Conservation (phyloP, 1,284 basidiomycete species). For the Mycena citricolor region DNA sequence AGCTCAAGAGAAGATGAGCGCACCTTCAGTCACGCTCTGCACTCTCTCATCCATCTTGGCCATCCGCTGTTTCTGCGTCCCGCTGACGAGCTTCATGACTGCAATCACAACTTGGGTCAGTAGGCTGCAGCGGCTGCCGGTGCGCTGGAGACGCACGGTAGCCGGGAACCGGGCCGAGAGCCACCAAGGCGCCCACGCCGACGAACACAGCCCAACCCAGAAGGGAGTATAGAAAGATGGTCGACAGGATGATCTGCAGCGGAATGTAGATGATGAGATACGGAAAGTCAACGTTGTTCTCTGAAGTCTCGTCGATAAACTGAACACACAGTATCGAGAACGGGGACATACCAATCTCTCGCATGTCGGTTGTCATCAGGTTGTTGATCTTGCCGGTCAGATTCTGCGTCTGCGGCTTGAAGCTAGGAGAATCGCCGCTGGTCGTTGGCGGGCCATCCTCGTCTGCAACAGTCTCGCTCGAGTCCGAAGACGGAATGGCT, state of each 20-base stretch:
- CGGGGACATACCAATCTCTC: too few relatives aligned
- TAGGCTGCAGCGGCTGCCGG: constrained; percentile 27
- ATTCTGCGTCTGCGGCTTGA: constrained; percentile 29
- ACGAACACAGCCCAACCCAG: constrained; percentile 27
- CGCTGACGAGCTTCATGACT: constrained; percentile 27
- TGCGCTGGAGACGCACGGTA: too few relatives aligned
- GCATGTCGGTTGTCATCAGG: constrained; percentile 30
- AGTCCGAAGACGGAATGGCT: constrained; percentile 22
- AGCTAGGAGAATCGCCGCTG: too few relatives aligned
- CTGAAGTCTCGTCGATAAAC: constrained; percentile 28
- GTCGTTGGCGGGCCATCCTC: too few relatives aligned
- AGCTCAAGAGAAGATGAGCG: constrained; percentile 9
- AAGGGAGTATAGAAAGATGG: constrained; percentile 33
- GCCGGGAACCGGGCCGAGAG: constrained; percentile 53
- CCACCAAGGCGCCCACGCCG: constrained; percentile 35
- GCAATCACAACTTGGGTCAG: too few relatives aligned
- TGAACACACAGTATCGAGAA: too few relatives aligned
- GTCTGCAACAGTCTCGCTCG: constrained; percentile 18
- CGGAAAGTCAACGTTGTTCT: constrained; percentile 32
- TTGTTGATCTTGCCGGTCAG: constrained; percentile 48
- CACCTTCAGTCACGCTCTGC: constrained; percentile 48
- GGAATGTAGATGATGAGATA: constrained; percentile 27
- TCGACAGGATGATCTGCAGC: constrained; percentile 29
- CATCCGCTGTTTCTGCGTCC: constrained; percentile 27
- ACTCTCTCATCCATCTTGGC: constrained; percentile 46